These are phyloP conservation scores for Vaccinium corymbosum DNA, from an alignment of 148 eudicot species.

Conservation along the genomic window DNA sequence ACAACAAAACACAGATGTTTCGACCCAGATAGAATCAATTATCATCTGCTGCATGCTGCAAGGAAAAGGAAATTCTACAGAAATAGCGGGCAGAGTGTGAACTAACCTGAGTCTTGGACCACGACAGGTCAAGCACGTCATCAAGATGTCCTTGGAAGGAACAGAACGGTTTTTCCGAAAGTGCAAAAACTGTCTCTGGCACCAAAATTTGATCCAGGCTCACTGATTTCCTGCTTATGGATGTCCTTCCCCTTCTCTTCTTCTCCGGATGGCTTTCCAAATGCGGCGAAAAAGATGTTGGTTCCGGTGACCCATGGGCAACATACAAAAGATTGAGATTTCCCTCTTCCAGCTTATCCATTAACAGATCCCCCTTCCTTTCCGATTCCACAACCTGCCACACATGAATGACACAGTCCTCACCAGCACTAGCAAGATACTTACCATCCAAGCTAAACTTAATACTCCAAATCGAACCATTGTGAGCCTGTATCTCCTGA, in stretches of 20 bases:
- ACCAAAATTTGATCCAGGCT: slow-evolving; percentile 65
- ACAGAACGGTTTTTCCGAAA: slow-evolving; percentile 88
- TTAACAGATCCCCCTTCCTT: slow-evolving; percentile 69
- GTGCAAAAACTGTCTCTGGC: slow-evolving; percentile 77
- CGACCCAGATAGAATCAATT: neutral
- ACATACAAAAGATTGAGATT: slow-evolving; percentile 53
- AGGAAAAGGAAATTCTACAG: neutral
- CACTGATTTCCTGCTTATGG: slow-evolving; percentile 78
- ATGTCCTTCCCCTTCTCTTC: slow-evolving; percentile 78
- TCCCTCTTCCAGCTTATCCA: slow-evolving; percentile 77
- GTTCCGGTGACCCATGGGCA: slow-evolving; percentile 77
- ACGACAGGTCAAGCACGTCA: slow-evolving; percentile 92
- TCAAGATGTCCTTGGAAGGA: slow-evolving; percentile 84
- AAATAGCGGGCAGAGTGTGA: neutral
- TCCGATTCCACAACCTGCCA: slow-evolving; percentile 82
- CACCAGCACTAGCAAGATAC: slow-evolving; percentile 95
- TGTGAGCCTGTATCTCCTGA: slow-evolving; percentile 91
- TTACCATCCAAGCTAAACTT: slow-evolving; percentile 91
- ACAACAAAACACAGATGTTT: neutral
- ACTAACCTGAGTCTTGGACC: slow-evolving; percentile 96
- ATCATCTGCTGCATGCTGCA: neutral
- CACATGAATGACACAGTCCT: slow-evolving; percentile 87
- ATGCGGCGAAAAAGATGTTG: slow-evolving; percentile 41
- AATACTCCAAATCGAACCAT: slow-evolving; percentile 87
- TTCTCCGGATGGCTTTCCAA: slow-evolving; percentile 51